Evolutionary conservation across 176 grass and related monocot genomes (phyloP), one percentile per base, ranked within the genome.

Genomic region (Tuctoria greenei): DNA sequence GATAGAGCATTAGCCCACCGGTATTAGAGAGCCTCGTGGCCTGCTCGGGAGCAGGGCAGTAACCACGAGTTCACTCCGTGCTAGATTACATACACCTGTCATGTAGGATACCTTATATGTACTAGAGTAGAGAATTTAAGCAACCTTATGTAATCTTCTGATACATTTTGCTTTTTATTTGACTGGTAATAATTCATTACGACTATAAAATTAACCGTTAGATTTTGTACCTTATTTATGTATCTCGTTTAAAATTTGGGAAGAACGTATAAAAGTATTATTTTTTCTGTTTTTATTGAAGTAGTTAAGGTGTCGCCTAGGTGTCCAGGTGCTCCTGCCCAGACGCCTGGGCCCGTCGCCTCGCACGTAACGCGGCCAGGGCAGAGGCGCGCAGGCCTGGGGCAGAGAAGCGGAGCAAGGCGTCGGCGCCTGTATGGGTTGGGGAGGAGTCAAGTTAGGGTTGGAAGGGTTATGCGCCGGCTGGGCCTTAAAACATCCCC

Each of bases 231-330:
- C 28, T 47, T 10, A 37, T 67, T 67, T 39, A 50, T 46, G 17
- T 59, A 37, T 74, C 26, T 58, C 1, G 2, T 54, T 35, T 21
- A 20, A 43, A 20, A 45, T 57, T 17, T 67, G 20, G 26, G 62
- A 74, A 55, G n/a, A 55, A 55, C 44, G 13, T 10, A 7, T 44
- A 51, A 58, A 58, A 67, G 8, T 42, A 10, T 4, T n/a, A 26
- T 28, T 61, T 61, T 42, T 61, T 60, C 24, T 82, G 25, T 74
- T 66, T 57, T 0, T 67, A 40, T 82, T 45, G 26, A 57, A 13
- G 15, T 50, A 23, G 39, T 39, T 74, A 56, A 56, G n/a, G 45
- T 21, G 2, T 67, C 59, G n/a, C n/a, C n/a, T n/a, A n/a, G n/a
- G n/a, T n/a, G n/a, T n/a, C n/a, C n/a, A n/a, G n/a, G n/a, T n/a